Base-by-base conservation (phyloP, 129 eudicot genomes). In the Cynara cardunculus region DNA sequence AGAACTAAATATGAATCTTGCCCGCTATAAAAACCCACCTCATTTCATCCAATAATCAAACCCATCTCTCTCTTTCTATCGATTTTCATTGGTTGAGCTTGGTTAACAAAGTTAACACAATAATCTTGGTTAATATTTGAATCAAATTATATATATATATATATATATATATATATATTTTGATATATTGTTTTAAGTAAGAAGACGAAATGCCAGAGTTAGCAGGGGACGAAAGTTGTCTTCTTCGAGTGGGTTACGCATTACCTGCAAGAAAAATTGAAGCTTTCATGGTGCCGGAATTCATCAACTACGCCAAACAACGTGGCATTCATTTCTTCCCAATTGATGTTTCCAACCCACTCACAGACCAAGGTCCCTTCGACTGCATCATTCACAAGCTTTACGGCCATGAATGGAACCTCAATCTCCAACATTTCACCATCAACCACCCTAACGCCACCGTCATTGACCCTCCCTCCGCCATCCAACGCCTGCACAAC, bases 371-470 rank as follows among this genome's bases (percentile, higher is more conserved):
- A 76, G 86, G 73, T 24, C 98, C 95, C 6, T 91, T 88, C 78
- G 78, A 91, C 5, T 78, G 86, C 92, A 46, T 94, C 30, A 69
- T 91, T 9, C 98, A 93, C 89, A 91, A 93, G 71, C 44, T 81
- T 7, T 88, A 87, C 66, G 83, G 32, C 74, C 71, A 65, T 1
- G 84, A 88, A 26, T 93, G 98, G 97, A 82, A 69, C 71, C 75
- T 65, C 1, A 87, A 88, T 13, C 69, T 93, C 31, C 19, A 78
- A 0, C 1, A 70, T 2, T 59, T 53, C 83, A 16, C 78, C 34
- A 0, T 41, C 66, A 16, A 12, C 19, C 13, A 88, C 88, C 95
- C 97, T 21, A 62, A 75, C 68, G 71, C 84, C 69, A 73, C 85
- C 83, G 65, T 94, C 1, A 71, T 94, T 32, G 97, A 93, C 83